phyloP scores from a whole-genome alignment of 129 eudicot species.

The Flaveria bidentis region DNA sequence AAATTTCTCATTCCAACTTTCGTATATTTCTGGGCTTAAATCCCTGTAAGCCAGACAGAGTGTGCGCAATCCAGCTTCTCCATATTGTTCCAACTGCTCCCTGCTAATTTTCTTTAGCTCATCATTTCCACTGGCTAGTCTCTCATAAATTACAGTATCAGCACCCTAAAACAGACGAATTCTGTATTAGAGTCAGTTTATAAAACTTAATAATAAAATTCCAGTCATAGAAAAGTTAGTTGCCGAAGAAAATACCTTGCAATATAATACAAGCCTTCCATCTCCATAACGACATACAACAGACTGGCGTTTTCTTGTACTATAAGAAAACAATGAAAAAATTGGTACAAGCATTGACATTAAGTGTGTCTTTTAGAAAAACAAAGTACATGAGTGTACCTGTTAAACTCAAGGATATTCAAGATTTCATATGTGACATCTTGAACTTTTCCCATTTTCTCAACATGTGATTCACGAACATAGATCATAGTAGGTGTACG shows the following conservation, averaged over 20 bases:
- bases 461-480: conserved; percentile 96
- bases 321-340: conserved; percentile 28
- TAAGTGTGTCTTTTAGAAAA: neutral
- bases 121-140: conserved; percentile 68
- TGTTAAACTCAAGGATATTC: conserved; percentile 94
- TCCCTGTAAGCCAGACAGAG: conserved; percentile 89
- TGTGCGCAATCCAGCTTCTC: conserved; percentile 93
- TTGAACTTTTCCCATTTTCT: conserved; percentile 82
- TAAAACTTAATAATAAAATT: conserved; percentile 1
- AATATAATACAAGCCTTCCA: conserved; percentile 93
- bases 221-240: conserved; percentile 14
- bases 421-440: conserved; percentile 82
- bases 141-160: conserved; percentile 89
- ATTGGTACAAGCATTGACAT: conserved; percentile 18
- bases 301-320: conserved; percentile 99
- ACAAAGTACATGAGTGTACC: conserved; percentile 37
- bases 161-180: conserved; percentile 68
- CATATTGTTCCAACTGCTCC: conserved; percentile 89
- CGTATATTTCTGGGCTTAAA: conserved; percentile 69
- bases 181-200: conserved; percentile 29
- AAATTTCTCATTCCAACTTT: conserved; percentile 91
- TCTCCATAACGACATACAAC: conserved; percentile 91
- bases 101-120: conserved; percentile 66
- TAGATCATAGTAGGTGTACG: conserved; percentile 89
- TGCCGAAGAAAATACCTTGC: conserved; percentile 61